These are phyloP conservation scores for Pogostemon cablin DNA, from an alignment of 257 asterid species.

Conservation along the genomic window DNA sequence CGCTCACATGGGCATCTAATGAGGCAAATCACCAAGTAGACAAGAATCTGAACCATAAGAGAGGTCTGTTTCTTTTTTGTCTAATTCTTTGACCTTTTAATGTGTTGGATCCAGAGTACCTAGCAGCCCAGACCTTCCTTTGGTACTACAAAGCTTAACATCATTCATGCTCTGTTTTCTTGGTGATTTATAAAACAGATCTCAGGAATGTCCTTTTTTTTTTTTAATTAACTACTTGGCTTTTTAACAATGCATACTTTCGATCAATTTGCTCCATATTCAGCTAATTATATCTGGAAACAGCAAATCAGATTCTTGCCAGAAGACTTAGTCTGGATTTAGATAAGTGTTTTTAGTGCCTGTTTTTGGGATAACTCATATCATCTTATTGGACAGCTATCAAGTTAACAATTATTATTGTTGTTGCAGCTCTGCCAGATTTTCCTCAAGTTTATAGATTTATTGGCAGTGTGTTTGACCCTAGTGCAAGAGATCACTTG, in stretches of 20 bases:
- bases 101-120: slow-evolving; percentile 17
- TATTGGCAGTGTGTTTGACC: slow-evolving; percentile 70
- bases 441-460: slow-evolving; percentile 78
- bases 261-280: slow-evolving; percentile 21
- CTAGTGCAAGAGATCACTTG: slow-evolving; percentile 45
- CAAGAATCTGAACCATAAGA: slow-evolving; percentile 35
- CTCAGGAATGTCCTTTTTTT: background rate
- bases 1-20: slow-evolving; percentile 36
- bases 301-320: slow-evolving; percentile 15
- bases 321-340: slow-evolving; percentile 18
- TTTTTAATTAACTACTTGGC: background rate
- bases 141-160: background rate
- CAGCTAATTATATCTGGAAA: slow-evolving; percentile 31
- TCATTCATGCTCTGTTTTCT: background rate
- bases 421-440: slow-evolving; percentile 64
- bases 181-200: slow-evolving; percentile 8
- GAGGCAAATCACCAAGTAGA: slow-evolving; percentile 38
- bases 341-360: slow-evolving; percentile 14
- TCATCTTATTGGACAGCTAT: slow-evolving; percentile 11
- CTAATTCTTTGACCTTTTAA: slow-evolving; percentile 2
- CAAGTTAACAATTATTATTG: background rate
- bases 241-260: background rate
- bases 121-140: slow-evolving; percentile 21
- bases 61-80: slow-evolving; percentile 49
- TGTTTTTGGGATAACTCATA: background rate